Evolutionary conservation across 108 stramenopile genomes (phyloP), one percentile per base, ranked within the genome.

Genomic region (Fragilaria crotonensis): DNA sequence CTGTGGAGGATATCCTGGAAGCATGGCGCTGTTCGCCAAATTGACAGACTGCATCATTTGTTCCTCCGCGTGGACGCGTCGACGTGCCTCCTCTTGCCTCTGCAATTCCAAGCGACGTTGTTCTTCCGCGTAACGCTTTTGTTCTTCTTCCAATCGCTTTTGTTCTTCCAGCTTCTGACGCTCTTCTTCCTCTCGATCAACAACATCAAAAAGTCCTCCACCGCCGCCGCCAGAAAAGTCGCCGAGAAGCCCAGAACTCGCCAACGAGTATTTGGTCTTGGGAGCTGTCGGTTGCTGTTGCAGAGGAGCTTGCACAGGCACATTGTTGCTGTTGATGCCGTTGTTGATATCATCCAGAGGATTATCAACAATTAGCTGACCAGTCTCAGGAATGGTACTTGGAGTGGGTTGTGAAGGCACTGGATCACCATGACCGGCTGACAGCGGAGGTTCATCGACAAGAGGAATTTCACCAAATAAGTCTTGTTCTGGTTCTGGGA

Each of bases 141-240:
- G 52, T 41, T 62, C 30, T n/a, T 63, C 29, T 45, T 30, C 59
- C 48, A 30, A 23, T 51, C 33, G 25, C 45, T 61, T 63, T 31
- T 60, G 48, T 47, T 45, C 51, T 31, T 58, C 30, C 52, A 52
- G 17, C n/a, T 52, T 54, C 44, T 48, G 14, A 49, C 50, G 45
- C 30, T 61, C 60, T 46, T 60, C 75, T 47, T 64, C 59, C 52
- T 57, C 59, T 33, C 67, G 55, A 29, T 79, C 80, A 31, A 81
- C 66, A 20, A 70, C 75, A 60, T 79, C 83, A 63, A 85, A 85
- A 17, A 85, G 59, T 3, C 83, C 83, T 23, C 77, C 71, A 19
- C 59, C 45, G 27, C 59, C 47, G 0, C 30, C 54, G 18, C 30
- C 31, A 33, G 3, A 14, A 0, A 5, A 51, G 18, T 1, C 25